Base-by-base conservation (phyloP, 129 eudicot genomes). In the Chrysanthemum lavandulifolium region DNA sequence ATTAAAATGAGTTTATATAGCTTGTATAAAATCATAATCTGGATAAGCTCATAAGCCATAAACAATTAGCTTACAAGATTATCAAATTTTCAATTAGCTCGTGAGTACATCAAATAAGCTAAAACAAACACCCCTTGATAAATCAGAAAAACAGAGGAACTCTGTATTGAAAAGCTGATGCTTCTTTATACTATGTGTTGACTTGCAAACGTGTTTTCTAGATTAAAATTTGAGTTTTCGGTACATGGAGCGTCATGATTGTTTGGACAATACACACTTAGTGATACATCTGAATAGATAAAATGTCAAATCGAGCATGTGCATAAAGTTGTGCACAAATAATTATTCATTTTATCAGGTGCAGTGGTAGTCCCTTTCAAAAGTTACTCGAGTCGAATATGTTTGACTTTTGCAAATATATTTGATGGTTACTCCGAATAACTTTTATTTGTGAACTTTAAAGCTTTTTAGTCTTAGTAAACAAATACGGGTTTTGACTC, bases 231-330 rank as follows among this genome's bases (percentile, higher is more conserved):
- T 27, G 11, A 58, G 48, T 16, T 10, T 13, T 18, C 10, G 13
- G 74, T 68, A 68, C 75, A 60, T 61, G 43, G 52, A 67, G 48
- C 61, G 70, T 77, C 33, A 54, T 69, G 71, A 70, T 77, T 77
- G 65, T 64, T 52, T 50, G 47, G 31, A 59, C 75, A 68, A 10
- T 40, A 69, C 62, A 40, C 70, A 69, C 56, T 62, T 50, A 61
- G 65, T 62, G 15, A 15, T 63, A 53, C 40, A 77, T 62, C 12
- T 54, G 68, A 76, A 23, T 13, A 67, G 68, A 76, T 47, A 70
- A 40, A 77, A 52, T 70, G 76, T 70, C 72, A 77, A 51, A 62
- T 40, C 43, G 50, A 70, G 75, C 76, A 77, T 70, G 76, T 77
- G 72, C 60, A 16, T 77, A 77, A 77, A 70, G 81, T 52, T 23